Conservation (phyloP, 148 eudicot species). For the Vaccinium vitisidaea region DNA sequence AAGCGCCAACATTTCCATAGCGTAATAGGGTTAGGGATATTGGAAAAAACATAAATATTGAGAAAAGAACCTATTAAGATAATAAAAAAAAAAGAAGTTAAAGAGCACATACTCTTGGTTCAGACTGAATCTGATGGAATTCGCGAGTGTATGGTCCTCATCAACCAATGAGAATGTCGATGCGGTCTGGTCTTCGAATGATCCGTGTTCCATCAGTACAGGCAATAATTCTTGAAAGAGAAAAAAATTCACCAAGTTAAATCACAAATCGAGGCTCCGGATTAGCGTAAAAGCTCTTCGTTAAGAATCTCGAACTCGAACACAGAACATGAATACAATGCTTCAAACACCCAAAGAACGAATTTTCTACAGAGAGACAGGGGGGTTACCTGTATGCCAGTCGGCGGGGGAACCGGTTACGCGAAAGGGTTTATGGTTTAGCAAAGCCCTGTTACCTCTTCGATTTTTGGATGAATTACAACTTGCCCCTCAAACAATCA, state of each 20-base stretch:
- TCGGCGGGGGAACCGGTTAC: not conserved
- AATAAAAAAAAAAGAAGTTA: not conserved
- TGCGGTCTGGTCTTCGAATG: constrained; percentile 58
- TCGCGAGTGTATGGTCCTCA: constrained; percentile 91
- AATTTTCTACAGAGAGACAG: not conserved
- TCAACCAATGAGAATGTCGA: constrained; percentile 81
- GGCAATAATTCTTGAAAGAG: not conserved
- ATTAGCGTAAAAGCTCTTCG: not conserved
- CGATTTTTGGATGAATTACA: not conserved
- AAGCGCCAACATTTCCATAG: not conserved
- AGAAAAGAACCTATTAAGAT: not conserved
- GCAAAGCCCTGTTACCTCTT: not conserved
- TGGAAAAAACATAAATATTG: not conserved
- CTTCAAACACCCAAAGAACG: not conserved
- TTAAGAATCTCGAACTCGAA: not conserved
- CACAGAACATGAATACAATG: not conserved
- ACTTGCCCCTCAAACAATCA: not conserved
- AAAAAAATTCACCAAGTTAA: not conserved
- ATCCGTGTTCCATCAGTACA: constrained; percentile 66
- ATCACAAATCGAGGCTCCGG: not conserved
- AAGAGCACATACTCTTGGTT: constrained; percentile 63
- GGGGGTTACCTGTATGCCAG: not conserved
- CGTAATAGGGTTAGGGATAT: not conserved
- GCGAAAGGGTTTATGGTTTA: not conserved
- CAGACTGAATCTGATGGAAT: constrained; percentile 69